Conservation (phyloP, 2,329 filamentous ascomycete genomes). For the Calonectria pteridis region DNA sequence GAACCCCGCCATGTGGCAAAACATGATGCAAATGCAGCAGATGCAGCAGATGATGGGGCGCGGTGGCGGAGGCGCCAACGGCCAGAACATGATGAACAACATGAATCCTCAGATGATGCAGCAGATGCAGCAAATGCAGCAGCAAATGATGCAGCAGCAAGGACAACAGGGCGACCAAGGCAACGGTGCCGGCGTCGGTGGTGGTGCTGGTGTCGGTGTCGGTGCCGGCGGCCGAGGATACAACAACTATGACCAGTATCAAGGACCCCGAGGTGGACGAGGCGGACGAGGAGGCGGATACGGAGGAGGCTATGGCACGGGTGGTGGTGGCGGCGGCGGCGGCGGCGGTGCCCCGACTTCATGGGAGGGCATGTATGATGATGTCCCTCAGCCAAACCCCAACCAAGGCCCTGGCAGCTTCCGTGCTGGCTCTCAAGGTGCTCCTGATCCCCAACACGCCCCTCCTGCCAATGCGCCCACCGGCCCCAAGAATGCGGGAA, state of each 20-base stretch:
- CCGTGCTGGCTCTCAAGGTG: conserved; percentile 57
- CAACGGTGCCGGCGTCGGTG: conserved; percentile 40
- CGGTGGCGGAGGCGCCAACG: conserved; percentile 51
- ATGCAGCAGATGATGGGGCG: conserved; percentile 69
- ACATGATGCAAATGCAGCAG: conserved; percentile 83
- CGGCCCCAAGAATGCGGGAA: conserved; percentile 94
- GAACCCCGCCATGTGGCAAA: conserved; percentile 83
- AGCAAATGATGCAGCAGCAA: conserved; percentile 57
- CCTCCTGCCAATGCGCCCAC: conserved; percentile 79
- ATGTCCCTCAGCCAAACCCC: conserved; percentile 85
- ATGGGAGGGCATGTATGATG: conserved; percentile 99
- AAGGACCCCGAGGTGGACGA: conserved; percentile 57
- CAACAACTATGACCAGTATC: conserved; percentile 52
- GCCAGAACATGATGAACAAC: conserved; percentile 55
- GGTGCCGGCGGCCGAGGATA: conserved; percentile 42
- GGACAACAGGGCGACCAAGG: conserved; percentile 47
- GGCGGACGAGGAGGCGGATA: conserved; percentile 49
- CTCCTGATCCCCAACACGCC: conserved; percentile 59
- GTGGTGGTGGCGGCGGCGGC: conserved; percentile 45
- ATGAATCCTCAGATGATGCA: conserved; percentile 70
- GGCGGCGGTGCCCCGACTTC: conserved; percentile 76
- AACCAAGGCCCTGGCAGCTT: conserved; percentile 57
- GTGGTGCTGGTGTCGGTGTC: conserved; percentile 35
- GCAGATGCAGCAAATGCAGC: conserved; percentile 60
- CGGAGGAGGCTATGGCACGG: conserved; percentile 36